Base-by-base conservation (phyloP, 2,329 filamentous ascomycete genomes). In the Talaromyces sp. region DNA sequence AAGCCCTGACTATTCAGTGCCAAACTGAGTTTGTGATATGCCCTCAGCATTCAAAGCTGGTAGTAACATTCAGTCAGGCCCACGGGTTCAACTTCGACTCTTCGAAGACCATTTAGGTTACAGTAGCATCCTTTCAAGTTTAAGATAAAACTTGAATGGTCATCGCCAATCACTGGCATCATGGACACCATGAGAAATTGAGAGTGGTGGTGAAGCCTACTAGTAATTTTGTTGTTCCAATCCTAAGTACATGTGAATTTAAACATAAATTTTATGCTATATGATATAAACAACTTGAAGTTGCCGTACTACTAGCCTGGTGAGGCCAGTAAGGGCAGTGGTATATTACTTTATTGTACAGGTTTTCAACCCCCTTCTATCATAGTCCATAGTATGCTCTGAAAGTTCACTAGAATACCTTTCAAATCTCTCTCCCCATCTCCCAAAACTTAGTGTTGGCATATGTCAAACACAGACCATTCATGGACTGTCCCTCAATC, bases 361-460 rank as follows among this genome's bases (percentile, higher is more conserved):
- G 9, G 8, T 6, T 30, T 30, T 7, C 43, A 13, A 30, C 13
- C 3, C 3, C 16, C 9, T 8, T 17, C 41, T 14, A 33, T 24
- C 13, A 19, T 36, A n/a, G 17, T 22, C 8, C 22, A 19, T 35
- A 17, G 16, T 44, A 32, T 19, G 20, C 24, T 27, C 24, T 27
- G 9, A 16, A 47, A 30, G 4, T 10, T 4, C n/a, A 1, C 11
- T 17, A 33, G 17, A 9, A 5, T n/a, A n/a, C n/a, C 27, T 2
- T n/a, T n/a, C 39, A 41, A 36, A 72, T 62, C 42, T 69, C 60
- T 40, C 62, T 58, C 0, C 73, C 73, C 67, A 75, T 74, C 49
- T 68, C 69, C 73, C 73, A 76, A 50, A 76, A 76, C 17, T 66
- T 62, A 16, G 73, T 75, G 56, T 76, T 70, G 9, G 71, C 74